Evolutionary conservation across 1,284 basidiomycete species (phyloP).

Genomic region (Fomes fomentarius): DNA sequence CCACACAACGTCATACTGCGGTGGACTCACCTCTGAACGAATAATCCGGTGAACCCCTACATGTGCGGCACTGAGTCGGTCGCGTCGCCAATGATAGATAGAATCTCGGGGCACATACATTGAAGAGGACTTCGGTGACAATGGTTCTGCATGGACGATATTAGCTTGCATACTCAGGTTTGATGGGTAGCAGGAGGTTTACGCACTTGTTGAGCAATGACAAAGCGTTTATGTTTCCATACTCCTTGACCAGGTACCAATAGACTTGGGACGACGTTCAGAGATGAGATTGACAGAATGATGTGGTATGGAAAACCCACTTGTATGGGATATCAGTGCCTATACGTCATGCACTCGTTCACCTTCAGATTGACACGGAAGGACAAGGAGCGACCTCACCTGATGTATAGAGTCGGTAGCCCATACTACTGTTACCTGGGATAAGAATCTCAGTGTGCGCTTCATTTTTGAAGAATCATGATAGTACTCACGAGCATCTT

Average conservation of each 20-base stretch:
- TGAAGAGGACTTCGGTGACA: conserved; percentile 56
- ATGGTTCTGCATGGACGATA: conserved; percentile 53
- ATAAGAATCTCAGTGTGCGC: no score
- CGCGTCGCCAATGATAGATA: neutral
- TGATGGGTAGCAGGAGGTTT: neutral
- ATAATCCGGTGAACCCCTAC: conserved; percentile 53
- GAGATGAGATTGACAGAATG: neutral
- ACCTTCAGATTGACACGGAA: no score
- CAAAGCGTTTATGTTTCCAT: conserved; percentile 41
- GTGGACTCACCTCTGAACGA: conserved; percentile 51
- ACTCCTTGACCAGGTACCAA: conserved; percentile 55
- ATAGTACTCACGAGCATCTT: conserved; percentile 44
- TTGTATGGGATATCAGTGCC: conserved; percentile 54
- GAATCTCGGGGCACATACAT: conserved; percentile 36
- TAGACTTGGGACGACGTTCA: conserved; percentile 47
- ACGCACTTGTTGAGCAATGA: conserved; percentile 11
- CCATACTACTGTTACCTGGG: conserved; percentile 44
- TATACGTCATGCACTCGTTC: conserved; percentile 29
- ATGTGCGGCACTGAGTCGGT: conserved; percentile 1
- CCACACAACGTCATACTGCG: neutral
- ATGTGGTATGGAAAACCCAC: conserved; percentile 33
- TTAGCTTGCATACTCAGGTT: no score
- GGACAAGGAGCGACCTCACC: neutral
- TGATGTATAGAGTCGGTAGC: conserved; percentile 54
- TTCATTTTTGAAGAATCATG: no score